phyloP scores from a whole-genome alignment of 345 rosid genomes.

The Populus deltoides region DNA sequence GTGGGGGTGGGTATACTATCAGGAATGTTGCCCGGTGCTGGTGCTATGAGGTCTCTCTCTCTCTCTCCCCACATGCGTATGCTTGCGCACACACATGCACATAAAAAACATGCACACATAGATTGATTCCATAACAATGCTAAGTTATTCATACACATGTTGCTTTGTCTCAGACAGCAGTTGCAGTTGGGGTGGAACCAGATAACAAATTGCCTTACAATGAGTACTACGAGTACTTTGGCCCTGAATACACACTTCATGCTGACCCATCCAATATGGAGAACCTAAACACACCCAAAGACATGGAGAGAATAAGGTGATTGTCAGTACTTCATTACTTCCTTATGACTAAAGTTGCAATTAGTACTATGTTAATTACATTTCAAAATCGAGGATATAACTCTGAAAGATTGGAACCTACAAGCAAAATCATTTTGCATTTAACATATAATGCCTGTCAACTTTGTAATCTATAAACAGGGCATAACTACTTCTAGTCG shows the following conservation, averaged over 20 bases:
- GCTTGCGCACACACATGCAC: not conserved
- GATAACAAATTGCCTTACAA: conserved; percentile 88
- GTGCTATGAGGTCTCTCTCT: conserved; percentile 82
- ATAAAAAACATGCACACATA: no score
- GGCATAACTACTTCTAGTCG: not conserved
- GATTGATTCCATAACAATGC: not conserved
- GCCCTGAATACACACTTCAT: conserved; percentile 94
- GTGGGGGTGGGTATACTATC: conserved; percentile 98
- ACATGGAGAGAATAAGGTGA: conserved; percentile 91
- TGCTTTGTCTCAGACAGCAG: conserved; percentile 70
- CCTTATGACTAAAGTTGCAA: no score
- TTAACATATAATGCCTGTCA: not conserved
- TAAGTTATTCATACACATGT: conserved; percentile 8
- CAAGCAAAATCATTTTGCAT: not conserved
- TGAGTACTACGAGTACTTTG: conserved; percentile 92
- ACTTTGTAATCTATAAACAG: not conserved
- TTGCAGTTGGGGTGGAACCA: conserved; percentile 96
- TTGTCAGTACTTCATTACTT: not conserved
- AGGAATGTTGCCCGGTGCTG: conserved; percentile 98
- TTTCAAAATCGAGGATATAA: not conserved
- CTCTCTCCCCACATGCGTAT: not conserved
- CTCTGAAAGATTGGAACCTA: not conserved
- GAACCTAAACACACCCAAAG: conserved; percentile 70
- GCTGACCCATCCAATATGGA: conserved; percentile 74
- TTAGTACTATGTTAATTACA: not conserved